phyloP scores from a whole-genome alignment of 2,329 filamentous ascomycete genomes.

The Ascochyta pisi region DNA sequence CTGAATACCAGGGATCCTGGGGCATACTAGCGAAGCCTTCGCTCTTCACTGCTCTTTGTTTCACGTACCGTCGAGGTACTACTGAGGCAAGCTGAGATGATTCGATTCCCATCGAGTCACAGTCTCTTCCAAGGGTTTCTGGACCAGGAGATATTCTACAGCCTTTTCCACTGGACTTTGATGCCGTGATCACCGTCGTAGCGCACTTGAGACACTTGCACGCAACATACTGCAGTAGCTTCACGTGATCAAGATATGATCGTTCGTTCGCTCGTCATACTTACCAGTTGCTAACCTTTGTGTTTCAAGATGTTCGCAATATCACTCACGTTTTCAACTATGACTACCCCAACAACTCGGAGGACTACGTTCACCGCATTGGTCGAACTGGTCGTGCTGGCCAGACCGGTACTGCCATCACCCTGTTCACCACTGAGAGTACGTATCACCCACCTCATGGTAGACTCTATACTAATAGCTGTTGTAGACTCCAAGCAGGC shows the following conservation, averaged over 20 bases:
- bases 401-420: constrained; percentile 94
- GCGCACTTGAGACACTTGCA: constrained; percentile 64
- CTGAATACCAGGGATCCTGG: constrained; percentile 83
- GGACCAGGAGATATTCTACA: constrained; percentile 67
- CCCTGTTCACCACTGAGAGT: constrained; percentile 99
- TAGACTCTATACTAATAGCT: constrained; percentile 37
- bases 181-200: constrained; percentile 55
- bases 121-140: constrained; percentile 73
- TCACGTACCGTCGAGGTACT: constrained; percentile 71
- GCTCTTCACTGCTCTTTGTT: constrained; percentile 74
- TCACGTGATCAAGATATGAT: constrained; percentile 66
- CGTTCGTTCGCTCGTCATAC: constrained; percentile 52
- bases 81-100: constrained; percentile 78
- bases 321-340: constrained; percentile 99
- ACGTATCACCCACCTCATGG: constrained; percentile 55
- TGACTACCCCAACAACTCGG: constrained; percentile 96
- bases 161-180: constrained; percentile 54
- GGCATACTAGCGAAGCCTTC: constrained; percentile 76
- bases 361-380: constrained; percentile 74
- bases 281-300: constrained; percentile 76
- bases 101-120: constrained; percentile 74
- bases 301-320: constrained; percentile 96
- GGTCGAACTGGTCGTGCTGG: constrained; percentile 76
- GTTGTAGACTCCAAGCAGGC: constrained; percentile 66
- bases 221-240: constrained; percentile 61